Conservation (phyloP, 2,329 filamentous ascomycete genomes). For the Monilinia polystroma region DNA sequence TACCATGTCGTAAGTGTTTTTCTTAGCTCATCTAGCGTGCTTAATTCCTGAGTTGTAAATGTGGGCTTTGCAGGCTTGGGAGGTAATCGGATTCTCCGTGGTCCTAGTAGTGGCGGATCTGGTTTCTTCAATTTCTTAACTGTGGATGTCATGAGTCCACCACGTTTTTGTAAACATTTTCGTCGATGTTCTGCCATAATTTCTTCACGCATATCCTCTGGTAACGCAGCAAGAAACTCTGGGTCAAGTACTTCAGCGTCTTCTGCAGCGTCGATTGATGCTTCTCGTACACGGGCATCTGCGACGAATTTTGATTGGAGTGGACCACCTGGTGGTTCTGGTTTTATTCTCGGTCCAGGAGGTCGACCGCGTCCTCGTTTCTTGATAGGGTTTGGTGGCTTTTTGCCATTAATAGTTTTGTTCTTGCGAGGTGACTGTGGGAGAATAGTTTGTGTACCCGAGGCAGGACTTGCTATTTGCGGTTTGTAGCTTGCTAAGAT, state of each 20-base stretch:
- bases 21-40: constrained; percentile 62
- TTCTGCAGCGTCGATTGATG: constrained; percentile 59
- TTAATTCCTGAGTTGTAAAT: constrained; percentile 60
- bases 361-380: constrained; percentile 49
- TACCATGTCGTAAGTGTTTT: constrained; percentile 77
- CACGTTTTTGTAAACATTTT: constrained; percentile 52
- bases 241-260: constrained; percentile 56
- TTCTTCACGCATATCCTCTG: constrained; percentile 75
- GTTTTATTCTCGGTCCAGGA: constrained; percentile 42
- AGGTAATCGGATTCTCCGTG: constrained; percentile 46
- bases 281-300: constrained; percentile 42
- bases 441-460: constrained; percentile 40
- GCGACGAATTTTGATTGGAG: constrained; percentile 21
- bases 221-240: constrained; percentile 78
- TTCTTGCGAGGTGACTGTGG: constrained; percentile 56
- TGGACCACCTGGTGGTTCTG: constrained; percentile 13
- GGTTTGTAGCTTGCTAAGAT: constrained; percentile 68
- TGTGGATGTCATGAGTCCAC: constrained; percentile 43
- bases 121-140: constrained; percentile 31
- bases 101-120: constrained; percentile 26
- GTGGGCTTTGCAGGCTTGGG: constrained; percentile 54
- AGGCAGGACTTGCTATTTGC: constrained; percentile 26
- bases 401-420: constrained; percentile 41
- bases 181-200: constrained; percentile 72
- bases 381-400: constrained; percentile 58